Evolutionary conservation across 371 early-diverging fungal genomes (phyloP).

Genomic region (Zancudomyces culisetae): DNA sequence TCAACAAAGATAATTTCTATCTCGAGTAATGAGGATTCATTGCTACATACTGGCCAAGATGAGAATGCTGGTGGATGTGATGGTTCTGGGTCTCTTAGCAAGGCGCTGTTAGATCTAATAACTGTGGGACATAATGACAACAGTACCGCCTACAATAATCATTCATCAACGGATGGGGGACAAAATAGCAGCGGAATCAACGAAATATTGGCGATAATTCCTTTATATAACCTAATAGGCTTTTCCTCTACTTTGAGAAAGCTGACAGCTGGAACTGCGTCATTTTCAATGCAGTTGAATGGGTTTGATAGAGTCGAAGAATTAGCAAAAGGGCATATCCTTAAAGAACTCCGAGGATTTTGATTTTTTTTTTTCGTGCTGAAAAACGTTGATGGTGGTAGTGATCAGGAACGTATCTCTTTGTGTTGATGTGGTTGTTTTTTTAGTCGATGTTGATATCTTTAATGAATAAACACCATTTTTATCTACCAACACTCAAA

Average conservation of each 20-base stretch:
- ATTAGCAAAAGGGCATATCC: constrained; percentile 44
- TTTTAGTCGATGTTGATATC: too few relatives aligned
- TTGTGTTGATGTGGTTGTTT: neutral
- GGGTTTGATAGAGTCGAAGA: constrained; percentile 61
- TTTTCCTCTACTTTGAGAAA: constrained; percentile 70
- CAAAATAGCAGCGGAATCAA: constrained; percentile 10
- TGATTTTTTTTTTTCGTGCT: neutral
- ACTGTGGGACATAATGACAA: too few relatives aligned
- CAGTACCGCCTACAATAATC: constrained; percentile 10
- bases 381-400: too few relatives aligned
- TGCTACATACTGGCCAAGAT: too few relatives aligned
- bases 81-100: neutral
- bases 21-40: constrained; percentile 18
- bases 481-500: neutral
- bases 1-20: constrained; percentile 41
- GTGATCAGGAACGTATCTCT: neutral
- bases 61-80: neutral
- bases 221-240: constrained; percentile 68
- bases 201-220: constrained; percentile 40
- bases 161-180: constrained; percentile 8
- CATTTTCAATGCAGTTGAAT: constrained; percentile 64
- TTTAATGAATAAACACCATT: too few relatives aligned
- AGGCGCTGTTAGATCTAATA: neutral
- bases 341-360: constrained; percentile 33
- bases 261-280: constrained; percentile 66